Evolutionary conservation across 306 rosid species (phyloP).

Genomic region (Calophaca sinica): DNA sequence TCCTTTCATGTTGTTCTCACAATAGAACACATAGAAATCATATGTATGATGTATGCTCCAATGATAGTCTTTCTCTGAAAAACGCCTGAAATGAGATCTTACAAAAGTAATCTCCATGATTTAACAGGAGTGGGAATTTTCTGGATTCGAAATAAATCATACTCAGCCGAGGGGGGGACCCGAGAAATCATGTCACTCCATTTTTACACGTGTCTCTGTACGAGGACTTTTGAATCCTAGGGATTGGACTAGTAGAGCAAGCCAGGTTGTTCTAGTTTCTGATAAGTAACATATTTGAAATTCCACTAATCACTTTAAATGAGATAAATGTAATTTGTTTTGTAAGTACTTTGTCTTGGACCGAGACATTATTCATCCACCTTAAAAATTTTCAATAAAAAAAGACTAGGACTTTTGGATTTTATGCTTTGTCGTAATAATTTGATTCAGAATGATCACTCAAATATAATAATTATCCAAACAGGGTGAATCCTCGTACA

Average conservation of each 20-base stretch:
- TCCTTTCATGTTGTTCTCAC: no score
- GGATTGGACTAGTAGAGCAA: no score
- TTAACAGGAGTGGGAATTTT: not conserved
- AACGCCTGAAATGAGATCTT: not conserved
- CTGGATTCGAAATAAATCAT: conserved; percentile 45
- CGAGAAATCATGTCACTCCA: conserved; percentile 44
- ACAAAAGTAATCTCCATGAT: conserved; percentile 17
- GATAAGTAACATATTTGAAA: no score
- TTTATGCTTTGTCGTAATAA: conserved; percentile 8
- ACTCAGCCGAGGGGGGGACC: conserved; percentile 42
- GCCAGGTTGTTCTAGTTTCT: no score
- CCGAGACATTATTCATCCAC: no score
- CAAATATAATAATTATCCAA: not conserved
- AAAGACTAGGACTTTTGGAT: not conserved
- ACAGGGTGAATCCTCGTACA: not conserved
- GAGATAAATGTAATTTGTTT: no score
- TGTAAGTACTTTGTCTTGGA: no score
- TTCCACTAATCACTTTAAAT: no score
- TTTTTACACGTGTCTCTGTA: conserved; percentile 33
- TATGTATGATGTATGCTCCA: not conserved
- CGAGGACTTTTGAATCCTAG: conserved; percentile 5
- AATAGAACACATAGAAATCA: not conserved
- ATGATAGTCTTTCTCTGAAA: not conserved
- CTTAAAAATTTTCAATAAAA: no score
- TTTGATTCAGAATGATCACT: not conserved